These are phyloP conservation scores for Porogramme epimiltina DNA, from an alignment of 1,284 basidiomycete species.

Conservation along the genomic window DNA sequence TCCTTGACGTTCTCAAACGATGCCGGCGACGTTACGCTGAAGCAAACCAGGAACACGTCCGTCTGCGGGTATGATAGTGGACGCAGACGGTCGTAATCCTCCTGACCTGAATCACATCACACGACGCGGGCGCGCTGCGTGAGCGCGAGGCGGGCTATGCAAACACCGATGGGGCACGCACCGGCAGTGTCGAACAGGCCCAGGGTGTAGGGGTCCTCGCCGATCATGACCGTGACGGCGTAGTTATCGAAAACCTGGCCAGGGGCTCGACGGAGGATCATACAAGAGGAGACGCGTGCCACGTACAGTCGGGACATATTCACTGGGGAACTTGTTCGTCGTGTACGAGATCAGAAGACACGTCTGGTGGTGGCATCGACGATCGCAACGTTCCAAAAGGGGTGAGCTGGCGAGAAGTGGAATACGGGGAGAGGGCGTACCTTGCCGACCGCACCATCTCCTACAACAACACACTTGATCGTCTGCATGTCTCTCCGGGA, in stretches of 20 bases:
- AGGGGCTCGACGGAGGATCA: slow-evolving; percentile 11
- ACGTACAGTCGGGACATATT: slow-evolving; percentile 98
- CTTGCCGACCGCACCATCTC: slow-evolving; percentile 99
- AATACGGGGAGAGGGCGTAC: slow-evolving; percentile 46
- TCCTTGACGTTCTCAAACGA: slow-evolving; percentile 99
- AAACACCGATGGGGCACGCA: slow-evolving; percentile 32
- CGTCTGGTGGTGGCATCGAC: slow-evolving; percentile 57
- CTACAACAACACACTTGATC: slow-evolving; percentile 98
- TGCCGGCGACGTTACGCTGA: slow-evolving; percentile 97
- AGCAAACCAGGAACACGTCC: slow-evolving; percentile 99
- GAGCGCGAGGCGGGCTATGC: background rate
- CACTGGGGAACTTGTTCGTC: slow-evolving; percentile 98
- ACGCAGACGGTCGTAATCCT: slow-evolving; percentile 99
- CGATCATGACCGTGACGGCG: slow-evolving; percentile 99
- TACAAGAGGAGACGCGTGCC: background rate
- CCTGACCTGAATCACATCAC: slow-evolving; percentile 71
- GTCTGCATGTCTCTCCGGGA: slow-evolving; percentile 76
- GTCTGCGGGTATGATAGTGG: slow-evolving; percentile 99
- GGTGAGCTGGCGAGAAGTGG: background rate
- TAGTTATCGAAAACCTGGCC: slow-evolving; percentile 94
- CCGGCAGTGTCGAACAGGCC: slow-evolving; percentile 99
- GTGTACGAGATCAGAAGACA: slow-evolving; percentile 99
- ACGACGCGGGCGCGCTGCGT: slow-evolving; percentile 3
- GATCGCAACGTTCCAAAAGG: background rate
- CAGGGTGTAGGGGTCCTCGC: slow-evolving; percentile 98